Percentiles rank a stretch among this genome's conserved stretches.
Evolutionary conservation across 257 asterid species (phyloP).

Genomic region (Solanum sejunctum): DNA sequence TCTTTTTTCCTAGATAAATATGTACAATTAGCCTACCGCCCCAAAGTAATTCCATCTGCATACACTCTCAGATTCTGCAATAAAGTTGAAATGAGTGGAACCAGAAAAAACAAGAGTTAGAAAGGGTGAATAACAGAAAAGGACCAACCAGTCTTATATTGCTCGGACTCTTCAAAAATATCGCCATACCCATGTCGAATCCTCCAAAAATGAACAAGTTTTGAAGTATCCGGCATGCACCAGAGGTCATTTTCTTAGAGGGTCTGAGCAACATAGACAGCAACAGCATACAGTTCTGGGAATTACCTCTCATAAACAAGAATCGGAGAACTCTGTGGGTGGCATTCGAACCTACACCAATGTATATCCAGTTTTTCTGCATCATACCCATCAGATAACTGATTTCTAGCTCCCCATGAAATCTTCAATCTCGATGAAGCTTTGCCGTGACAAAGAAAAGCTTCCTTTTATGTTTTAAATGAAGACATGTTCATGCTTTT

Average conservation of each 20-base stretch:
- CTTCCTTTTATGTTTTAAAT: not conserved
- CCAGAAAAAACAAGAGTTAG: not conserved
- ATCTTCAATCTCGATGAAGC: not conserved
- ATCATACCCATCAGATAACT: not conserved
- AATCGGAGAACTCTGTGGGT: not conserved
- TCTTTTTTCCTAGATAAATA: slow-evolving; percentile 7
- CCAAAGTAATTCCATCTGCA: slow-evolving; percentile 2
- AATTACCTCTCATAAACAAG: not conserved
- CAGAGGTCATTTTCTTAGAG: not conserved
- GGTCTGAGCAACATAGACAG: not conserved
- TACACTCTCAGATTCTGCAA: slow-evolving; percentile 13
- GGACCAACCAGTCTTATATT: not conserved
- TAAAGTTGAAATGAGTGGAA: not conserved
- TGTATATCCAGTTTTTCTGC: not conserved
- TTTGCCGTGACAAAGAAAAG: not conserved
- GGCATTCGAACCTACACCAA: not conserved
- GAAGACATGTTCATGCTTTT: not conserved
- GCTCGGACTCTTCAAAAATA: not conserved
- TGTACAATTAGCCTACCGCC: slow-evolving; percentile 13
- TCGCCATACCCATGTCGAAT: not conserved
- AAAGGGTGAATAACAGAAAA: not conserved
- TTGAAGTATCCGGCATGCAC: not conserved
- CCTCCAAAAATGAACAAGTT: not conserved
- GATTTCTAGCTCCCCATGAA: not conserved
- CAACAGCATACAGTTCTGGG: not conserved